Conservation (phyloP, 2,329 filamentous ascomycete species). For the Chrysosporium keratinophilum region DNA sequence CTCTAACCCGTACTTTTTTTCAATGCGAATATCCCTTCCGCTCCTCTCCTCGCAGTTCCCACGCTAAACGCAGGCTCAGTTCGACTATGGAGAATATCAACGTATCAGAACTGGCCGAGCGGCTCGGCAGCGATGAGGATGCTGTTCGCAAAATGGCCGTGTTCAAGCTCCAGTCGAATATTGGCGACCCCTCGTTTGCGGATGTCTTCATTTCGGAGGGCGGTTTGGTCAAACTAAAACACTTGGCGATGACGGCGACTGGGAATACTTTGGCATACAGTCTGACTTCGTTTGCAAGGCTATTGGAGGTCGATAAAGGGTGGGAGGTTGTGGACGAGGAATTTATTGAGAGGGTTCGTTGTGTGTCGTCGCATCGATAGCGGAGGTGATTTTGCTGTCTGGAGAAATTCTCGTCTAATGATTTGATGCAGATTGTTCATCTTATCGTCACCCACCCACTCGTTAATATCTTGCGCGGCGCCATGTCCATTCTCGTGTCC, state of each 20-base stretch:
- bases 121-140: conserved; percentile 60
- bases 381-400: neutral
- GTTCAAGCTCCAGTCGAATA: conserved; percentile 91
- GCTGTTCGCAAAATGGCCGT: conserved; percentile 95
- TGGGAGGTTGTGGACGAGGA: conserved; percentile 60
- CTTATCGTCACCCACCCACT: conserved; percentile 89
- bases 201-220: conserved; percentile 90
- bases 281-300: conserved; percentile 71
- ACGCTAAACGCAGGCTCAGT: neutral
- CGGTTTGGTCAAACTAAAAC: conserved; percentile 68
- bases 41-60: neutral
- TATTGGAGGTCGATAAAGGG: conserved; percentile 94
- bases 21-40: neutral
- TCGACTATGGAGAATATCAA: conserved; percentile 44
- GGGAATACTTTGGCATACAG: conserved; percentile 96
- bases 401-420: neutral
- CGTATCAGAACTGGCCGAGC: conserved; percentile 48
- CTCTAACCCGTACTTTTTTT: neutral
- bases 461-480: conserved; percentile 92
- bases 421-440: conserved; percentile 57
- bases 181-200: conserved; percentile 92
- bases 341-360: conserved; percentile 49
- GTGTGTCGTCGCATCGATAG: neutral
- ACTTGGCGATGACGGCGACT: conserved; percentile 70
- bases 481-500: conserved; percentile 91